These are phyloP conservation scores for Phytophthora crassamura DNA, from an alignment of 352 stramenopile genomes.

Conservation along the genomic window DNA sequence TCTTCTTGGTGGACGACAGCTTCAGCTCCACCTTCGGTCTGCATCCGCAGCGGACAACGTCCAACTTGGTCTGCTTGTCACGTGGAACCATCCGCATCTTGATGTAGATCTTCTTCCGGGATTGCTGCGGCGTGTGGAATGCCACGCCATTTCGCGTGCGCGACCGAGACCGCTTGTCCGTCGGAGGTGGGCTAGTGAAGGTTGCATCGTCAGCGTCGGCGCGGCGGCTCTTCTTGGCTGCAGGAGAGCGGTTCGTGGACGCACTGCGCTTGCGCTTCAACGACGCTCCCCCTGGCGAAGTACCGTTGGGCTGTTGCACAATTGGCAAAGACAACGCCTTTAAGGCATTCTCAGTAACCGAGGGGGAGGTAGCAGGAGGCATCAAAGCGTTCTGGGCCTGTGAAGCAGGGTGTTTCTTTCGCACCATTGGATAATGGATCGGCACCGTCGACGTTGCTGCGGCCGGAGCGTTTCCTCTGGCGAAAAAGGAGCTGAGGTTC, in stretches of 20 bases:
- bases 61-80: slow-evolving; percentile 63
- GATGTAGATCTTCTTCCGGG: slow-evolving; percentile 82
- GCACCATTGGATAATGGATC: slow-evolving; percentile 68
- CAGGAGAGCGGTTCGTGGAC: slow-evolving; percentile 23
- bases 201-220: slow-evolving; percentile 20
- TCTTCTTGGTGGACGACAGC: slow-evolving; percentile 78
- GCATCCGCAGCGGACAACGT: slow-evolving; percentile 53
- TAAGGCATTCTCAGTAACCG: slow-evolving; percentile 27
- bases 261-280: slow-evolving; percentile 44
- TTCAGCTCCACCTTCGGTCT: slow-evolving; percentile 86
- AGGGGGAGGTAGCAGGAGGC: slow-evolving; percentile 9
- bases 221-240: slow-evolving; percentile 28
- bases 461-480: slow-evolving; percentile 9
- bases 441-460: slow-evolving; percentile 12
- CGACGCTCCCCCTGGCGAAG: slow-evolving; percentile 9
- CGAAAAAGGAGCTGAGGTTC: slow-evolving; percentile 42
- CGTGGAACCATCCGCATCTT: slow-evolving; percentile 84
- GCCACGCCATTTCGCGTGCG: slow-evolving; percentile 31
- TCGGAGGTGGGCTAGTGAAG: slow-evolving; percentile 50
- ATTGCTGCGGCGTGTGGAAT: slow-evolving; percentile 60
- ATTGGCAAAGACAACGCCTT: slow-evolving; percentile 27
- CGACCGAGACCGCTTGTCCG: slow-evolving; percentile 21
- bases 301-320: slow-evolving; percentile 26
- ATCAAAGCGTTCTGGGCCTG: slow-evolving; percentile 16
- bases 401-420: slow-evolving; percentile 52